phyloP scores from a whole-genome alignment of 2,329 filamentous ascomycete species.

The Pestalotiopsis sp. region DNA sequence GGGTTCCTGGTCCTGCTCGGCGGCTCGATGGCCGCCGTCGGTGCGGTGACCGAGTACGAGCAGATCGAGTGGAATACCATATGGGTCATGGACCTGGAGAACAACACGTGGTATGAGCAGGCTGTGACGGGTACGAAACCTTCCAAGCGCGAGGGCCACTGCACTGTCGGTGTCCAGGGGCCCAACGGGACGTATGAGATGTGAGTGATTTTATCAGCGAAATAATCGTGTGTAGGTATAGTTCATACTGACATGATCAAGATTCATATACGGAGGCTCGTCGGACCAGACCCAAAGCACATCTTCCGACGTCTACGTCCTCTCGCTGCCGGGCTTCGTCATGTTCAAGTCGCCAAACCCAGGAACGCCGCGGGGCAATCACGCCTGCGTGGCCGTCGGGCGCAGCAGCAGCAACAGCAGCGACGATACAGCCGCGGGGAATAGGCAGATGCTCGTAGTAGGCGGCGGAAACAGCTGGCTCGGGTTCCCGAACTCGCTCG shows the following conservation, averaged over 20 bases:
- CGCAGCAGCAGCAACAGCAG: neutral
- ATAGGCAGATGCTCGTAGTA: constrained; percentile 41
- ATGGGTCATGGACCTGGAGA: constrained; percentile 35
- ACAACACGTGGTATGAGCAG: constrained; percentile 37
- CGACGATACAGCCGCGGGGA: neutral
- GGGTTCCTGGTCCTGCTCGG: constrained; percentile 37
- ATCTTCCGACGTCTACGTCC: constrained; percentile 35
- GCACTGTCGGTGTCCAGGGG: constrained; percentile 34
- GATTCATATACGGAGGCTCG: constrained; percentile 40
- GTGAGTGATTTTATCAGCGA: constrained; percentile 23
- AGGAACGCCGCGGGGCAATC: constrained; percentile 30
- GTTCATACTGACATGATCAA: constrained; percentile 16
- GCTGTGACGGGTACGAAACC: constrained; percentile 33
- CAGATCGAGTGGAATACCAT: constrained; percentile 31
- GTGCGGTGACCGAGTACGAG: constrained; percentile 20
- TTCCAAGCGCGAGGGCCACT: constrained; percentile 30
- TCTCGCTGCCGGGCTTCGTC: constrained; percentile 40
- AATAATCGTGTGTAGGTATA: neutral
- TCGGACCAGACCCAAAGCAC: constrained; percentile 22
- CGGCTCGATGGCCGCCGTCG: constrained; percentile 28
- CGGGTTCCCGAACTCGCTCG: constrained; percentile 22
- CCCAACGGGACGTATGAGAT: constrained; percentile 39
- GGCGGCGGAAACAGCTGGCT: constrained; percentile 36
- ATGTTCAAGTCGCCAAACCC: constrained; percentile 33
- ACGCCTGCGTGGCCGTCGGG: constrained; percentile 38